Base-by-base conservation (phyloP, 2,329 filamentous ascomycete species). In the Acrocalymma vagum region DNA sequence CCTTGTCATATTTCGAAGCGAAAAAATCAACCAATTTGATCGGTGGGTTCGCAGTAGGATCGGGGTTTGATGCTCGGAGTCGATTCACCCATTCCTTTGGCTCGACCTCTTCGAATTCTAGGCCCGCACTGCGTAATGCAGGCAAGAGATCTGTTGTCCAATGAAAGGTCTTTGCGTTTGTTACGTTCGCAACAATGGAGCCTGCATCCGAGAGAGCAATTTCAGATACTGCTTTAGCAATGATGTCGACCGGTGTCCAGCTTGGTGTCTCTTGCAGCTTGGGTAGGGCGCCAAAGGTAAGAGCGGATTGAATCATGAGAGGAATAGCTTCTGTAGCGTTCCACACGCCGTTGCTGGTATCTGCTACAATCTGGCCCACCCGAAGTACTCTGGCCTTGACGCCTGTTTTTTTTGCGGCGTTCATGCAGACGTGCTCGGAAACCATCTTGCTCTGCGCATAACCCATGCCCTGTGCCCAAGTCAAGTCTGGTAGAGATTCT, bases 11-110 rank as follows among this genome's bases (percentile, higher is more conserved):
- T 53, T 81, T 81, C 2, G 65, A 64, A 4, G 70, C 61, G 42
- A 80, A 82, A 64, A 79, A 83, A 27, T 79, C 77, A 1, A 80
- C 44, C 1, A 82, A 65, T 57, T 81, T 81, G 48, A 80, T 70
- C 0, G 76, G 72, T 9, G 79, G 78, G 48, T 82, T 82, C 11
- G 49, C 60, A 5, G 66, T 45, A 0, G 77, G 75, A 54, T 83
- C 77, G 2, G 67, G 70, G 33, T 81, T 73, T 3, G 74, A 74
- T 2, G 63, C 63, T 4, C 74, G 42, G 5, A 81, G 55, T 20
- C 48, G 47, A 29, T 34, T 33, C 9, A 63, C 36, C 60, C 60
- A 65, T 23, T 62, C 59, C 15, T 45, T 53, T 4, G 55, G 50
- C 29, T 48, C 51, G 7, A 62, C 45, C 27, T 52, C 50, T 5